Conservation (phyloP, 257 asterid species). For the Scutellaria galericulata region DNA sequence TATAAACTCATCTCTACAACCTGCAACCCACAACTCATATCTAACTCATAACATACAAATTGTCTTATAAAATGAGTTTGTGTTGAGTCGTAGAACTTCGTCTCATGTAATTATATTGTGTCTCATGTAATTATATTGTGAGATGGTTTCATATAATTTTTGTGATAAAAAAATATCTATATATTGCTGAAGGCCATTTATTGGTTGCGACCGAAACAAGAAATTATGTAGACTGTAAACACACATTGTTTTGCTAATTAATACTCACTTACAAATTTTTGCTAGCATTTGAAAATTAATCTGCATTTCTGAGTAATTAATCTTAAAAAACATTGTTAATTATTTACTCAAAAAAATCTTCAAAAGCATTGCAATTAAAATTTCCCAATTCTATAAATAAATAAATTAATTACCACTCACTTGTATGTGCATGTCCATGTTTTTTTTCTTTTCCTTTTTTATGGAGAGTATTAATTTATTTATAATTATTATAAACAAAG, state of each 20-base stretch:
- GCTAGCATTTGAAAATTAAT: not conserved
- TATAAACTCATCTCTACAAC: too few species aligned
- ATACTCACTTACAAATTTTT: not conserved
- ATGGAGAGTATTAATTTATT: not conserved
- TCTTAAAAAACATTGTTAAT: too few species aligned
- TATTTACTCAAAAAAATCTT: not conserved
- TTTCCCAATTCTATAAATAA: not conserved
- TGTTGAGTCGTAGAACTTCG: too few species aligned
- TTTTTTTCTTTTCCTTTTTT: too few species aligned
- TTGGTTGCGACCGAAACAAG: not conserved
- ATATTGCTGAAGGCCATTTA: not conserved
- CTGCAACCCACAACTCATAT: too few species aligned
- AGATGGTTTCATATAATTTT: too few species aligned
- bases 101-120: too few species aligned
- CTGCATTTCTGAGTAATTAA: not conserved
- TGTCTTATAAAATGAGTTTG: too few species aligned
- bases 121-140: too few species aligned
- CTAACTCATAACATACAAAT: too few species aligned
- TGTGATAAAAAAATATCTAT: too few species aligned
- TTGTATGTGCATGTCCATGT: conserved; percentile 27
- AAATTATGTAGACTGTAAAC: not conserved
- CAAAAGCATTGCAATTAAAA: not conserved
- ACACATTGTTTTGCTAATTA: not conserved
- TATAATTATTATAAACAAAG: conserved; percentile 4
- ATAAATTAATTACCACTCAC: not conserved